These are phyloP conservation scores for Calonectria pteridis DNA, from an alignment of 2,329 filamentous ascomycete species.

Conservation along the genomic window DNA sequence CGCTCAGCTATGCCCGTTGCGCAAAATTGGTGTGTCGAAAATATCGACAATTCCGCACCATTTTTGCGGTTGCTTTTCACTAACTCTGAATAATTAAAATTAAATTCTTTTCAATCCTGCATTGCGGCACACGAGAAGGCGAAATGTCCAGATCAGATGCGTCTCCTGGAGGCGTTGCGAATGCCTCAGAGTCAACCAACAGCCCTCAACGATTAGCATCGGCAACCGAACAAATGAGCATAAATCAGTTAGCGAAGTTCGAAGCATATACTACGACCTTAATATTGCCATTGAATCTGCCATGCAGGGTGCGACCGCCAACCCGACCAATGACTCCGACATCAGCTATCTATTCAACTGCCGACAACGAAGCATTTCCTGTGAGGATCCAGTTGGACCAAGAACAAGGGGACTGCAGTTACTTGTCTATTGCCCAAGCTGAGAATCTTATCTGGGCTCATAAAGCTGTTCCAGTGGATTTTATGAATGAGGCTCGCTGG, in stretches of 20 bases:
- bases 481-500: neutral
- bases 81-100: neutral
- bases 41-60: neutral
- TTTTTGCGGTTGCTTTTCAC: neutral
- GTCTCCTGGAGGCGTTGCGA: neutral
- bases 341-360: neutral
- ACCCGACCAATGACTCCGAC: neutral
- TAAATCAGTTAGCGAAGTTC: neutral
- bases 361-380: neutral
- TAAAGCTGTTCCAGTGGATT: neutral
- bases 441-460: neutral
- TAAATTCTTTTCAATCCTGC: neutral
- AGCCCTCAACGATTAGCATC: neutral
- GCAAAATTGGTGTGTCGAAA: neutral
- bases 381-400: neutral
- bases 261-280: neutral
- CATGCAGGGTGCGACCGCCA: neutral
- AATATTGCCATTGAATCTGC: neutral
- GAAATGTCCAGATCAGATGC: neutral
- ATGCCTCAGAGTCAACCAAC: neutral
- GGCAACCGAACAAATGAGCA: neutral
- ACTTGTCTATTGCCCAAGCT: neutral
- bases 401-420: neutral
- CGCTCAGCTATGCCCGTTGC: neutral
- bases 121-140: neutral